Evolutionary conservation across 768 basidiomycete species (phyloP), one percentile per base, ranked within the genome.

Genomic region (Boletus subparvulus): DNA sequence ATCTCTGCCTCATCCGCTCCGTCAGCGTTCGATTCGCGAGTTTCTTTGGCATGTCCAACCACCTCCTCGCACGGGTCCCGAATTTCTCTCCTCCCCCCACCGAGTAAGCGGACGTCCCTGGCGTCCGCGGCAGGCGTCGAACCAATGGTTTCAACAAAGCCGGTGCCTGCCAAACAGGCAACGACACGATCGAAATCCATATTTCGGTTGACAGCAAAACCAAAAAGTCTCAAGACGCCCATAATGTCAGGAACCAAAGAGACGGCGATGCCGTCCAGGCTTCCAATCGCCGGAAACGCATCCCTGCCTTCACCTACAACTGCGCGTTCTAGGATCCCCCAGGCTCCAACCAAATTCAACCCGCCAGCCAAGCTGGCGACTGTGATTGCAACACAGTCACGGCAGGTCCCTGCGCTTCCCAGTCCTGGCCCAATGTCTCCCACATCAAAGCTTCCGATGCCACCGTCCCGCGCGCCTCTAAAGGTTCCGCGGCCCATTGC

Each of bases 331-430:
- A 63, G 50, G 59, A 65, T 70, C 16, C 64, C 69, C 19, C 58
- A 61, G 11, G 42, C 55, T 6, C 67, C 71, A 13, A 41, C 56
- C 17, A 73, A 58, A 19, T 71, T 71, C 48, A 66, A 56, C 0
- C 69, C 70, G 9, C 71, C 70, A 43, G 61, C 65, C 47, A 71
- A 71, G 56, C 58, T 71, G 48, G 71, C 60, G 44, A 65, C 50
- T 40, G 69, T 65, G 41, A 67, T 73, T 32, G 65, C 69, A 3
- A 58, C 61, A 19, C 67, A 73, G 46, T 52, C 69, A 30, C 61
- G 54, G 26, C 59, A 52, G 16, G 35, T 19, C 2, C 61, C 61
- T 19, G 21, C 24, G 16, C 50, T 47, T 21, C 44, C 49, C 9
- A 44, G 24, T 10, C 49, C 48, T 7, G 41, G 42, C 8, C 33